A percentile compares a stretch with the other conserved stretches of the same genome.
Conservation (phyloP, 2,329 filamentous ascomycete species). For the Fusarium sp. region DNA sequence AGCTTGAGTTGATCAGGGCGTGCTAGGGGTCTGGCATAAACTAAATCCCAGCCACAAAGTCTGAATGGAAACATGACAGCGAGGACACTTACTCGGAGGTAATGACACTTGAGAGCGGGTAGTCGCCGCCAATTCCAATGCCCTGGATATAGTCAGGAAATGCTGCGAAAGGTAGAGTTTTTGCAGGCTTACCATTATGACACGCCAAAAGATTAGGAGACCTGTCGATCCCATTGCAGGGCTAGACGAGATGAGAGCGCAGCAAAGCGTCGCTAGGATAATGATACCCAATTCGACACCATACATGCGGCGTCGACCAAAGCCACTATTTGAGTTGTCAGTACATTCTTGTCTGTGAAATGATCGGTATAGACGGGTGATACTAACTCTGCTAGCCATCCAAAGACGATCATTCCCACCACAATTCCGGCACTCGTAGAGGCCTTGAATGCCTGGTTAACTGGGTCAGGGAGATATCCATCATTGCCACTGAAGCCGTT, state of each 20-base stretch:
- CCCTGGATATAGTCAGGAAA: conserved; percentile 53
- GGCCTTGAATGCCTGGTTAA: conserved; percentile 82
- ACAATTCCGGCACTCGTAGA: conserved; percentile 82
- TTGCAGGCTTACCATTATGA: conserved; percentile 66
- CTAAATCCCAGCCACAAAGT: conserved; percentile 22
- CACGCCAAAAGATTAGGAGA: conserved; percentile 77
- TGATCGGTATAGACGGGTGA: background rate
- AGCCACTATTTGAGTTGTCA: conserved; percentile 50
- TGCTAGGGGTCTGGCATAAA: background rate
- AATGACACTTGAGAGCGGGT: conserved; percentile 78
- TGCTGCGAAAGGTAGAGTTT: background rate
- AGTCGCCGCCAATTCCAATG: conserved; percentile 82
- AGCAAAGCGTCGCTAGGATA: conserved; percentile 74
- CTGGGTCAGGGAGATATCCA: conserved; percentile 67
- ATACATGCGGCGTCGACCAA: conserved; percentile 85
- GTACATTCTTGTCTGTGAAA: background rate
- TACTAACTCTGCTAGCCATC: conserved; percentile 74
- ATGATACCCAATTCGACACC: conserved; percentile 79
- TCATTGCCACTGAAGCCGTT: conserved; percentile 62
- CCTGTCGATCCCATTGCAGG: conserved; percentile 67
- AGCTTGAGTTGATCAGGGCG: conserved; percentile 4
- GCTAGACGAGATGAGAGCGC: conserved; percentile 69
- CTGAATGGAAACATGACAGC: background rate
- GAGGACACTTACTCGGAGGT: conserved; percentile 70
- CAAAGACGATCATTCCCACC: conserved; percentile 80